Evolutionary conservation across 129 eudicot species (phyloP).

Genomic region (Dittrichia graveolens): DNA sequence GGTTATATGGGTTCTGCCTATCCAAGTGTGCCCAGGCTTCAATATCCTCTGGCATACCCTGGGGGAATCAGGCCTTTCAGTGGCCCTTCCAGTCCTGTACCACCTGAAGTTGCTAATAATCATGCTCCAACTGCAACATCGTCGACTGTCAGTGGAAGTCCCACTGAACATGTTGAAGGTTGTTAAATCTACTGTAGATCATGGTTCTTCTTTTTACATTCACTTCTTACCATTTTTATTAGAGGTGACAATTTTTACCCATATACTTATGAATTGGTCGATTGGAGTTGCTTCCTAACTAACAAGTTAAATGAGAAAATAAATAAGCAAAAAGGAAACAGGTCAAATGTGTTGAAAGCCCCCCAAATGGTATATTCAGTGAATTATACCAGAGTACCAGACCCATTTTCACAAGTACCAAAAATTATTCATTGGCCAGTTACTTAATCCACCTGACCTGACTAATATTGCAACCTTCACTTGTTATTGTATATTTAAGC

Average conservation of each 20-base stretch:
- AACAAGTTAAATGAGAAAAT: no score
- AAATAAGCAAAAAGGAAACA: neutral
- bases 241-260: neutral
- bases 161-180: conserved; percentile 92
- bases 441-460: neutral
- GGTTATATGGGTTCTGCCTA: conserved; percentile 72
- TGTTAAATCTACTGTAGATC: conserved; percentile 16
- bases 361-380: neutral
- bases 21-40: conserved; percentile 63
- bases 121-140: conserved; percentile 72
- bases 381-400: no score
- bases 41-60: conserved; percentile 70
- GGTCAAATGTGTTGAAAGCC: neutral
- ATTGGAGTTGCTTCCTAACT: no score
- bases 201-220: no score
- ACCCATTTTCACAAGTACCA: neutral
- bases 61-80: conserved; percentile 74
- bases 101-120: conserved; percentile 57
- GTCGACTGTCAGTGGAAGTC: conserved; percentile 61
- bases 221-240: no score
- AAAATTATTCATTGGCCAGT: neutral
- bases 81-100: conserved; percentile 76
- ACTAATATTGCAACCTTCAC: neutral
- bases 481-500: neutral
- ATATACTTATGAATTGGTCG: neutral